A percentile compares a stretch with the other conserved stretches of the same genome.
Evolutionary conservation across 108 stramenopile species (phyloP).

Genomic region (Pseudonitzschia multiseries): DNA sequence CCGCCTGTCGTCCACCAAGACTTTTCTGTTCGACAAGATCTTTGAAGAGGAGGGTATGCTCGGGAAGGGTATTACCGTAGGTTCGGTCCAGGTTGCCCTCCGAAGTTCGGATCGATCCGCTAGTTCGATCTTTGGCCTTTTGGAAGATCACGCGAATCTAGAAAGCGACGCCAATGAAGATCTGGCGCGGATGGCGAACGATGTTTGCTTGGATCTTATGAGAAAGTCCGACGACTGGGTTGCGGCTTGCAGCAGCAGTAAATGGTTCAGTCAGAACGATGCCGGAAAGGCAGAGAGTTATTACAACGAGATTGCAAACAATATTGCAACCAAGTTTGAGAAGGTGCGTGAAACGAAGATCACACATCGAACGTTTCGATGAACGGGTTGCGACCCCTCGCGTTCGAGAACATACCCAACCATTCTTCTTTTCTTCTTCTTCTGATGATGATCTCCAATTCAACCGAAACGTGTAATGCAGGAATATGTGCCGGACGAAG

Average conservation of each 20-base stretch:
- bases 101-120: conserved; percentile 39
- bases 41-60: conserved; percentile 81
- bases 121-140: conserved; percentile 56
- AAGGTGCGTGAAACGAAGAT: conserved; percentile 42
- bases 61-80: conserved; percentile 85
- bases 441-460: background rate
- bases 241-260: conserved; percentile 54
- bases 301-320: conserved; percentile 70
- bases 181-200: conserved; percentile 57
- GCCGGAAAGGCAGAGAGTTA: conserved; percentile 66
- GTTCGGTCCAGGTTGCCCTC: conserved; percentile 75
- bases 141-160: conserved; percentile 45
- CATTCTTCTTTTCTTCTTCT: no score
- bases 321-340: conserved; percentile 72
- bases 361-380: background rate
- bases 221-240: conserved; percentile 71
- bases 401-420: no score
- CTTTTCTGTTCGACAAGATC: conserved; percentile 63
- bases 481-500: conserved; percentile 61
- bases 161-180: conserved; percentile 48
- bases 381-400: no score
- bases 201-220: conserved; percentile 65
- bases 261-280: conserved; percentile 70
- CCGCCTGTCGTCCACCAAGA: conserved; percentile 24
- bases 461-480: background rate